A percentile compares a stretch with the other conserved stretches of the same genome.
Conservation (phyloP, 768 basidiomycete genomes). For the Vishniacozyma victoriae region DNA sequence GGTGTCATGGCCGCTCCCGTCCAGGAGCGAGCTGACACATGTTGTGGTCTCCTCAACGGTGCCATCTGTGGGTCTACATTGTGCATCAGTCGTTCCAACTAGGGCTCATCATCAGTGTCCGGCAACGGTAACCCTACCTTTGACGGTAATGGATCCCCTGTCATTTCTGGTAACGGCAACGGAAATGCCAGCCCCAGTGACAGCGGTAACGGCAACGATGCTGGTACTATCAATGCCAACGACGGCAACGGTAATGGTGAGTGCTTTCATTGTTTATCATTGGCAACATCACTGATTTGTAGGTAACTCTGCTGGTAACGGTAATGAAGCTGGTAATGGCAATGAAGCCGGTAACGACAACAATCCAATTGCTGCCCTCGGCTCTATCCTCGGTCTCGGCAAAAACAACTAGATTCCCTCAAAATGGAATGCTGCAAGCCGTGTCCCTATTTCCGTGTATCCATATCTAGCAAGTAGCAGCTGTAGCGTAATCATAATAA, state of each 20-base stretch:
- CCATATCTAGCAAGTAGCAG: no score
- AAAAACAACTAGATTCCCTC: no score
- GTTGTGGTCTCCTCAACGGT: no score
- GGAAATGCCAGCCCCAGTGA: neutral
- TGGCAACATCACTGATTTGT: neutral
- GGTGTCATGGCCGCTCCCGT: no score
- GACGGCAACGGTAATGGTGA: slow-evolving; percentile 1
- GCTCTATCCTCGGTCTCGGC: neutral
- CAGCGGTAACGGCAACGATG: neutral
- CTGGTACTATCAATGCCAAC: neutral
- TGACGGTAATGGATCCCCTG: slow-evolving; percentile 1
- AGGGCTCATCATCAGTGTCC: neutral
- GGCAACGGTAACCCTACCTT: neutral
- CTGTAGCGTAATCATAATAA: no score
- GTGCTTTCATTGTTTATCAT: neutral
- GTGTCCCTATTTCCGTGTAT: no score
- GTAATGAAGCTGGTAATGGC: neutral
- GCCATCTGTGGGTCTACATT: no score
- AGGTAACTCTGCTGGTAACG: neutral
- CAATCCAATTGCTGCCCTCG: neutral
- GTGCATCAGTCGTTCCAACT: no score
- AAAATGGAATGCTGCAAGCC: no score
- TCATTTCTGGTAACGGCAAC: slow-evolving; percentile 1
- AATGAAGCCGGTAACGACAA: neutral
- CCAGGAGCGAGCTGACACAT: neutral